Base-by-base conservation (phyloP, 495 filamentous ascomycete species). In the Tuber brumale region DNA sequence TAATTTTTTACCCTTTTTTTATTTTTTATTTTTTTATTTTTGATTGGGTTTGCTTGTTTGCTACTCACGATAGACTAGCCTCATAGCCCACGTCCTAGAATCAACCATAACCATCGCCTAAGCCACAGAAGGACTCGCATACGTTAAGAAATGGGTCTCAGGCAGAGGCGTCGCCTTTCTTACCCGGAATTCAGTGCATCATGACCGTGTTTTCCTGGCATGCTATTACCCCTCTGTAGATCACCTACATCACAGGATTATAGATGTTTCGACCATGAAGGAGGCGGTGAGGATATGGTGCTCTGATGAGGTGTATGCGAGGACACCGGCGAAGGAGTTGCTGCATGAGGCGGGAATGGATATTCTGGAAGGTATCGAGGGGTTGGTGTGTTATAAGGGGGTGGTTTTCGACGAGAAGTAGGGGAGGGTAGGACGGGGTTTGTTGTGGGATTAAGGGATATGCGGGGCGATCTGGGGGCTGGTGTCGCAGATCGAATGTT, bases 221-320 rank as follows among this genome's bases (percentile, higher is more conserved):
- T 89, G 90, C 77, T 86, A 85, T 46, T 98, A 94, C 80, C 88
- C 87, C 31, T 84, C 86, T 72, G 89, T 93, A 71, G 88, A 92
- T 69, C 88, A 94, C 83, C 86, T 98, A 70, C 92, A 95, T 85
- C 92, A 97, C 85, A 90, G 95, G 18, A 92, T 98, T 75, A 82
- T 98, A 61, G 95, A 99, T 82, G 94, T 97, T 45, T 97, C 94
- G 83, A 88, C 89, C n/a, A 85, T 98, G 73, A 97, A 97, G 85
- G 95, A 99, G 85, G 94, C 91, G 31, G 92, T 90, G 12, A 88
- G 90, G 70, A 87, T 94, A 72, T 99, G 95, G 95, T 91, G 90
- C 57, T 86, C 88, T 23, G 83, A 86, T 41, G 87, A 89, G 46
- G 80, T 93, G 43, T 76, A 93, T 72, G 75, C 80, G 71, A 83